Base-by-base conservation (phyloP, 1,284 basidiomycete genomes). In the Heterobasidion parviporum region DNA sequence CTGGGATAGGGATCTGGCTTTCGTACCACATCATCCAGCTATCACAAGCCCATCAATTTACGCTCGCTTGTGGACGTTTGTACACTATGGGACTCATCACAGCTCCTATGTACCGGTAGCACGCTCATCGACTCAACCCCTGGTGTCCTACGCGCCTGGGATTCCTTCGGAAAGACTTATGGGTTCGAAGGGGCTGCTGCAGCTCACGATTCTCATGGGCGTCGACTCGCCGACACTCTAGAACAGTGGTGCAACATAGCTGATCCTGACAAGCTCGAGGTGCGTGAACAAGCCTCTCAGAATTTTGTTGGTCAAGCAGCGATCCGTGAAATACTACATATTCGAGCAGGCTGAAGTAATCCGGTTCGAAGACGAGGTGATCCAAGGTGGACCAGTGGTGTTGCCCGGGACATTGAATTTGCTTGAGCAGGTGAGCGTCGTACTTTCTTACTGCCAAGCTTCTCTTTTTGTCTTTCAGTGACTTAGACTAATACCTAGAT, bases 121-220 rank as follows among this genome's bases (percentile, higher is more conserved):
- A 87, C 85, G 9, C 75, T 87, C 56, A 79, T 87, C 57, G 85
- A 88, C 68, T 86, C 85, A 3, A 87, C 85, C 7, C 84, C 83
- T 2, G 86, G 86, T 6, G 80, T 87, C 20, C 60, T 80, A 52
- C 74, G 75, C 61, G 82, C 84, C 14, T 89, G 85, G 85, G 70
- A 74, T 50, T 76, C 68, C 45, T 88, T 87, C 63, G 72, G 75
- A 35, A 72, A 69, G 46, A 75, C 81, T 53, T 87, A 86, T 62
- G 70, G 74, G 55, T 75, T 87, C 34, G 77, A 83, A 60, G 74
- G 70, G 46, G 61, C 64, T 36, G 68, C 65, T n/a, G 75, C 79
- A 32, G 74, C 78, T 6, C 77, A 83, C 61, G 71, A 77, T 5
- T 81, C 85, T 0, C 89, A 91, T 66, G 89, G 89, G n/a, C 77